Percentiles rank a stretch among this genome's conserved stretches.
Evolutionary conservation across 139 green algal species (phyloP).

Genomic region (Helicosporidium sp.): DNA sequence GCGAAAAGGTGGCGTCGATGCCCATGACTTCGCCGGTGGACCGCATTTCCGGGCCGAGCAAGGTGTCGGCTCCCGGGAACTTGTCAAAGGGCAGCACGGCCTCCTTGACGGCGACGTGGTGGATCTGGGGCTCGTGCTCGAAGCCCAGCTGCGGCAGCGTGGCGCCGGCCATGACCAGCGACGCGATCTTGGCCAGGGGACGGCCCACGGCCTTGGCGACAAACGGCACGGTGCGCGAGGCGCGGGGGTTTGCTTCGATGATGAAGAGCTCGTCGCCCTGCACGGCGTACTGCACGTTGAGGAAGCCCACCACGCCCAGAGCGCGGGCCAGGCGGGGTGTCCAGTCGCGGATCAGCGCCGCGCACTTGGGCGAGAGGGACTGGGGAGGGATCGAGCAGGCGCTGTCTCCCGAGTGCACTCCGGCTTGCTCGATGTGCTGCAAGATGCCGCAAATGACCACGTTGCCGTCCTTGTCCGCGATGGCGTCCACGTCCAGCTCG

Average conservation of each 20-base stretch:
- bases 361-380: conserved; percentile 58
- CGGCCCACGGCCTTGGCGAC: conserved; percentile 94
- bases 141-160: conserved; percentile 71
- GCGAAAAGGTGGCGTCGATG: conserved; percentile 71
- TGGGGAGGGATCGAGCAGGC: conserved; percentile 87
- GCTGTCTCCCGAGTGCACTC: conserved; percentile 90
- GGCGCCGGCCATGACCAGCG: conserved; percentile 76
- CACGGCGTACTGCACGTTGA: conserved; percentile 98
- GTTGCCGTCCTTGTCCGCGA: conserved; percentile 75
- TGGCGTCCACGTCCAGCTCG: conserved; percentile 93
- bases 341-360: conserved; percentile 72
- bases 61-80: conserved; percentile 85
- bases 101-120: conserved; percentile 96
- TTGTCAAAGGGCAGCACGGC: conserved; percentile 98
- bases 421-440: conserved; percentile 98
- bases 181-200: conserved; percentile 89
- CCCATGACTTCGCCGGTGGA: conserved; percentile 93
- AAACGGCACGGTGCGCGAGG: conserved; percentile 91
- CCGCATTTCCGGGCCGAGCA: conserved; percentile 96
- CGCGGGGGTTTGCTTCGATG: conserved; percentile 95
- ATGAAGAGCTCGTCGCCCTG: conserved; percentile 80
- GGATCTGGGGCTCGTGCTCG: conserved; percentile 50
- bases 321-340: conserved; percentile 62
- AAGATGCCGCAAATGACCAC: conserved; percentile 95
- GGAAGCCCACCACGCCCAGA: conserved; percentile 85